Base-by-base conservation (phyloP, 2,329 filamentous ascomycete species). In the Penicillium oxalicum region DNA sequence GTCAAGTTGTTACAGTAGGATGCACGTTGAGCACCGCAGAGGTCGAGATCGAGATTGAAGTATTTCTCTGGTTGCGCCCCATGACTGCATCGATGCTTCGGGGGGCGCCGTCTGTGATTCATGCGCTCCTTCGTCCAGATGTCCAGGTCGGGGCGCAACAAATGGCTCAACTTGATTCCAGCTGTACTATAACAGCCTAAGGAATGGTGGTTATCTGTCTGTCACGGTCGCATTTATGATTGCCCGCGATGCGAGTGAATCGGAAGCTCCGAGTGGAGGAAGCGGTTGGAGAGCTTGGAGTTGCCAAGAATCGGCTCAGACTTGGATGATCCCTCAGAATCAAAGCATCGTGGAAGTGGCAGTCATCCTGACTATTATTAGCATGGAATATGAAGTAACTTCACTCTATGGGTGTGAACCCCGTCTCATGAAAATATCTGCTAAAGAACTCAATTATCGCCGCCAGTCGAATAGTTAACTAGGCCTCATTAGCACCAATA, bases 11-110 rank as follows among this genome's bases (percentile, higher is more conserved):
- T 33, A 43, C 34, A 27, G 24, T 26, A 26, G 13, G 6, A 26
- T 9, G 40, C 6, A 34, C 29, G 13, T 42, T 25, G 28, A 35
- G n/a, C 34, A 32, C 11, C 40, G 28, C 29, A 41, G 5, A 18
- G 13, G 40, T 24, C 33, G 40, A 41, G 27, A 29, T 41, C 24
- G n/a, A 41, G 4, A 9, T 9, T 43, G 28, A 43, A 24, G 40
- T 43, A 33, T 43, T 43, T 43, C 26, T 34, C 36, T 37, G 47
- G 13, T 33, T 44, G 42, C 26, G 42, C 42, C 42, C 42, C 11
- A 33, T 44, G 41, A 26, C 41, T 36, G 12, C 29, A 44, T 44
- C 41, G 24, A 26, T 36, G 32, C 18, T 36, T 36, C 29, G 7
- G 18, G 41, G 41, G 28, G 11, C 24, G 18, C 18, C 32, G 28